Conservation (phyloP, 352 stramenopile genomes). For the Pythium coloratum region DNA sequence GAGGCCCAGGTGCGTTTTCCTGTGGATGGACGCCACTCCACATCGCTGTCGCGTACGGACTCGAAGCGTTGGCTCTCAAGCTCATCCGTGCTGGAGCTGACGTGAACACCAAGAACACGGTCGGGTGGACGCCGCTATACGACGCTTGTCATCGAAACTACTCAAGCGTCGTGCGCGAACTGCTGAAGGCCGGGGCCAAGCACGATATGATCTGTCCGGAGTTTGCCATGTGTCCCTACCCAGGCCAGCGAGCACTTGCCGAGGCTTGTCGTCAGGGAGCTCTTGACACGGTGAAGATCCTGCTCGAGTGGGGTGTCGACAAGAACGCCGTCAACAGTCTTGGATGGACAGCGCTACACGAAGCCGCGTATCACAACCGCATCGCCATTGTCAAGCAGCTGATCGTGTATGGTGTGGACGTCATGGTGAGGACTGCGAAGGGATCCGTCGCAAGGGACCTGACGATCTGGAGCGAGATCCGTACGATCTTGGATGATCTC, state of each 20-base stretch:
- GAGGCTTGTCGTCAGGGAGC: conserved; percentile 74
- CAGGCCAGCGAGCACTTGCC: conserved; percentile 60
- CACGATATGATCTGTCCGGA: conserved; percentile 70
- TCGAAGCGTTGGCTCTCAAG: conserved; percentile 70
- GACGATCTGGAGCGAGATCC: conserved; percentile 79
- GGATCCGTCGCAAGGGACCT: conserved; percentile 70
- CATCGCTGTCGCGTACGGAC: conserved; percentile 75
- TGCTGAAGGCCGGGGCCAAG: conserved; percentile 66
- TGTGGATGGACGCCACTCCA: conserved; percentile 79
- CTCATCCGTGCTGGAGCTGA: conserved; percentile 67
- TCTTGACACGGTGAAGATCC: conserved; percentile 57
- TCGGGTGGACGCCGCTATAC: conserved; percentile 76
- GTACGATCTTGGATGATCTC: conserved; percentile 73
- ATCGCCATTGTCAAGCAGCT: conserved; percentile 71
- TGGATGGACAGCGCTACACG: conserved; percentile 79
- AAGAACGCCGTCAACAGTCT: conserved; percentile 76
- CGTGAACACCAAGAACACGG: conserved; percentile 69
- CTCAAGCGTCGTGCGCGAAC: conserved; percentile 50
- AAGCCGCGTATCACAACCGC: conserved; percentile 80
- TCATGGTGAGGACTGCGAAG: conserved; percentile 63
- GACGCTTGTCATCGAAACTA: conserved; percentile 79
- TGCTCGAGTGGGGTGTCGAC: conserved; percentile 79
- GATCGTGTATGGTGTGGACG: conserved; percentile 75
- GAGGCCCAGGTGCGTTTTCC: conserved; percentile 72
- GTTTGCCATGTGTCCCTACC: conserved; percentile 77